Conservation (phyloP, 2,329 filamentous ascomycete genomes). For the Ampelomyces quisqualis region DNA sequence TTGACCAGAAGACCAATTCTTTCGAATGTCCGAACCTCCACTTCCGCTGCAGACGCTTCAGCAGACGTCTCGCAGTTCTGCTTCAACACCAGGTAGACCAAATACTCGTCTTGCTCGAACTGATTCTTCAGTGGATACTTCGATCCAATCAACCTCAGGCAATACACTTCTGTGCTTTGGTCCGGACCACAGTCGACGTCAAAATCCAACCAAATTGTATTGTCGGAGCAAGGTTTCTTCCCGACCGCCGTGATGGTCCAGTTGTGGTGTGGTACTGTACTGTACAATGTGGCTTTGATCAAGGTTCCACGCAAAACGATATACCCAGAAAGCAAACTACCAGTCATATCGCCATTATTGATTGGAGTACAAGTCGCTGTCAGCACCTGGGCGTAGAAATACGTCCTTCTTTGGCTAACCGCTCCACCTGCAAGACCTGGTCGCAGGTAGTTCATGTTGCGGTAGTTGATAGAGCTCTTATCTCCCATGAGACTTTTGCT, state of each 20-base stretch:
- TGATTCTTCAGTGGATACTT: background rate
- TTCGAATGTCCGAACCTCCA: background rate
- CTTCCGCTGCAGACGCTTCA: background rate
- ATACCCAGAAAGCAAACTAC: background rate
- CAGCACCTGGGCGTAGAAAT: background rate
- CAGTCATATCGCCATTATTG: background rate
- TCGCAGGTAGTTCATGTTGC: background rate
- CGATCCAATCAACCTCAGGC: constrained; percentile 1
- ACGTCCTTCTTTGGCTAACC: background rate
- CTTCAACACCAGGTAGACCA: background rate
- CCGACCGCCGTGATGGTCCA: background rate
- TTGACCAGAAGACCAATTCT: background rate
- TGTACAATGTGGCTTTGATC: background rate
- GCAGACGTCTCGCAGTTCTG: too few species aligned
- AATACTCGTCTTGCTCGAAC: background rate
- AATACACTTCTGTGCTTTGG: background rate
- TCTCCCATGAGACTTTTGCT: background rate
- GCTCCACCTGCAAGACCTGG: background rate
- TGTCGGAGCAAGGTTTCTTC: background rate
- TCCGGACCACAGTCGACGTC: background rate
- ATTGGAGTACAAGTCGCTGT: background rate
- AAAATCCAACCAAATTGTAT: background rate
- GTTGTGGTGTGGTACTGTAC: background rate
- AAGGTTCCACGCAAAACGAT: constrained; percentile 2
- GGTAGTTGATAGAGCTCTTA: background rate